Conservation (phyloP, 371 early-diverging fungal genomes). For the Apophysomyces sp. region DNA sequence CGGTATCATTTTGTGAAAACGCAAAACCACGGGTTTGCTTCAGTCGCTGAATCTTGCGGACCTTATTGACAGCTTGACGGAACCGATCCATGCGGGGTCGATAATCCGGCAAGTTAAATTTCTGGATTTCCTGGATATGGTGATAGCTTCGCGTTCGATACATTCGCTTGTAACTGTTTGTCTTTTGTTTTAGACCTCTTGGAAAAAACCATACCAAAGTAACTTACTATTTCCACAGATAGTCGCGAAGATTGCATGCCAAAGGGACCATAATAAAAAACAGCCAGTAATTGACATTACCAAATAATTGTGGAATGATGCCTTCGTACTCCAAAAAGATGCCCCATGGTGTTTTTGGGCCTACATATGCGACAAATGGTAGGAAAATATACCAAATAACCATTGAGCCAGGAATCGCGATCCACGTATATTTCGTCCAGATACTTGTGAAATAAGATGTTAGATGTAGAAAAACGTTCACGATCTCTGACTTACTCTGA, state of each 20-base stretch:
- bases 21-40: conserved; percentile 94
- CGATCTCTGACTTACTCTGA: conserved; percentile 58
- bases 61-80: conserved; percentile 96
- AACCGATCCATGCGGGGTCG: conserved; percentile 96
- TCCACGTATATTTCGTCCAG: conserved; percentile 84
- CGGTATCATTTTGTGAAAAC: conserved; percentile 95
- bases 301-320: conserved; percentile 66
- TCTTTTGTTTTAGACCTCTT: neutral
- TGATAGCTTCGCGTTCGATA: conserved; percentile 85
- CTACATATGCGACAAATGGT: conserved; percentile 83
- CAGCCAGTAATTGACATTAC: conserved; percentile 84
- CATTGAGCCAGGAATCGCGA: conserved; percentile 83
- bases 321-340: conserved; percentile 85
- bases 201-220: neutral
- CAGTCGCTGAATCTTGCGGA: conserved; percentile 88
- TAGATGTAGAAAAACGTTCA: neutral
- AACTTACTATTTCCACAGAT: conserved; percentile 89
- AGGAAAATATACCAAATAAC: conserved; percentile 87
- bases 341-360: conserved; percentile 57
- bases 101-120: conserved; percentile 95
- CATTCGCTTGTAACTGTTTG: conserved; percentile 71
- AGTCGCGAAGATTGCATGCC: conserved; percentile 81
- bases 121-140: conserved; percentile 96
- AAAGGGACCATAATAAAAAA: conserved; percentile 80
- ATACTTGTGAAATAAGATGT: conserved; percentile 31